Conservation (phyloP, 2,329 filamentous ascomycete species). For the Tympanopsis confertula region DNA sequence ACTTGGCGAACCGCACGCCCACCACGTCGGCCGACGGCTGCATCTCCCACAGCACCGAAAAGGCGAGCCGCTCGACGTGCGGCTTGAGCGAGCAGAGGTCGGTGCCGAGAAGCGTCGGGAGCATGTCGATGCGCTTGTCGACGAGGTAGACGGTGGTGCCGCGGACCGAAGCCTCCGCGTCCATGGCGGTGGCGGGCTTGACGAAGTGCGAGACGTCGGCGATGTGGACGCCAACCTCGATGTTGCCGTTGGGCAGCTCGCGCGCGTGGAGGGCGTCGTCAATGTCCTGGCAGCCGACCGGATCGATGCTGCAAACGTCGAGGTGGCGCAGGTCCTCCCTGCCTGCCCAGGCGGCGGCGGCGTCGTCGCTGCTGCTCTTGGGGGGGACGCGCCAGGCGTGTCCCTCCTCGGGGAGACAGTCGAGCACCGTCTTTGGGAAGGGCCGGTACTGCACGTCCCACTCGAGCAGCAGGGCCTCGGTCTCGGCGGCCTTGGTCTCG, state of each 20-base stretch:
- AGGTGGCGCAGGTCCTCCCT: slow-evolving; percentile 74
- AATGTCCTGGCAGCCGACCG: slow-evolving; percentile 91
- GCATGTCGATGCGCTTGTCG: slow-evolving; percentile 98
- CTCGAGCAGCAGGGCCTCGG: slow-evolving; percentile 83
- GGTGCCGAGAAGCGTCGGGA: slow-evolving; percentile 89
- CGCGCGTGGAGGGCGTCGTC: slow-evolving; percentile 90
- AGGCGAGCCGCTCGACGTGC: slow-evolving; percentile 87
- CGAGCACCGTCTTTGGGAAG: slow-evolving; percentile 88
- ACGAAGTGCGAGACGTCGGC: slow-evolving; percentile 98
- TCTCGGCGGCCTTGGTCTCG: slow-evolving; percentile 95
- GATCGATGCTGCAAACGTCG: slow-evolving; percentile 94
- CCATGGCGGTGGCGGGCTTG: slow-evolving; percentile 93
- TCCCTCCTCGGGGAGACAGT: slow-evolving; percentile 82
- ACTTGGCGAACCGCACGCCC: slow-evolving; percentile 83
- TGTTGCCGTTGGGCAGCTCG: slow-evolving; percentile 79
- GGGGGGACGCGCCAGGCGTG: slow-evolving; percentile 86
- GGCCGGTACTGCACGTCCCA: slow-evolving; percentile 97
- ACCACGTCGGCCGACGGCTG: slow-evolving; percentile 76
- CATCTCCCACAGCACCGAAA: slow-evolving; percentile 81
- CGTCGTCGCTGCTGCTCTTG: slow-evolving; percentile 60
- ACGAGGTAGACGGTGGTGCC: slow-evolving; percentile 96
- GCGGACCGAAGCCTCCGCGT: slow-evolving; percentile 81
- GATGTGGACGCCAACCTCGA: slow-evolving; percentile 93
- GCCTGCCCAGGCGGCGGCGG: slow-evolving; percentile 77
- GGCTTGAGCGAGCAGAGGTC: slow-evolving; percentile 94